These are phyloP conservation scores for Aaosphaeria arxii DNA, from an alignment of 2,329 filamentous ascomycete genomes.

Conservation along the genomic window DNA sequence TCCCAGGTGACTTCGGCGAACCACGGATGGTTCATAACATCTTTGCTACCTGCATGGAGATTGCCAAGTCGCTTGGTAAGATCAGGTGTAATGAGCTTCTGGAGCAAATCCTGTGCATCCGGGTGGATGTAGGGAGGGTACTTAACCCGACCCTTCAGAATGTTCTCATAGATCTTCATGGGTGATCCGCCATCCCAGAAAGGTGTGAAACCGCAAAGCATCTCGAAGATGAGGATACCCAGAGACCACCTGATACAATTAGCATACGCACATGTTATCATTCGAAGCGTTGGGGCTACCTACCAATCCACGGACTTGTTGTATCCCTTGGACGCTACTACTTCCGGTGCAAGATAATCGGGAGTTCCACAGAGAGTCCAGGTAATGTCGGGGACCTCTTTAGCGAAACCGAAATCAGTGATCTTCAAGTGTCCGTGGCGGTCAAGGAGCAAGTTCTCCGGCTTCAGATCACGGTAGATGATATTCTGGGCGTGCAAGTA, in stretches of 20 bases:
- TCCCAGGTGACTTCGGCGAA: constrained; percentile 99
- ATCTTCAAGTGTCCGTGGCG: constrained; percentile 94
- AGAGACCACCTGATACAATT: constrained; percentile 85
- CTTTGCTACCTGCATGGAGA: constrained; percentile 81
- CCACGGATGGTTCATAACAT: constrained; percentile 95
- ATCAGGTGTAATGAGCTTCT: constrained; percentile 90
- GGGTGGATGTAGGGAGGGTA: constrained; percentile 95
- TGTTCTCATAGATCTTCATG: constrained; percentile 99
- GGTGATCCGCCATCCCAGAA: constrained; percentile 98
- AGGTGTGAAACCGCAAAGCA: constrained; percentile 97
- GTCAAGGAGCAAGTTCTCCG: constrained; percentile 88
- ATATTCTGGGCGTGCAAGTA: constrained; percentile 94
- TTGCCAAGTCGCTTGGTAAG: constrained; percentile 94
- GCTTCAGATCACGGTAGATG: constrained; percentile 96
- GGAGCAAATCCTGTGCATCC: constrained; percentile 88
- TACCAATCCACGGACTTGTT: constrained; percentile 99
- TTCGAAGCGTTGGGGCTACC: constrained; percentile 36
- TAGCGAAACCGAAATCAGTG: constrained; percentile 97
- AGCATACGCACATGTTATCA: background rate
- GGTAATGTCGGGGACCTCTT: constrained; percentile 96
- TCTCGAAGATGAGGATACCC: constrained; percentile 97
- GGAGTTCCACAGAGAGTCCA: constrained; percentile 98
- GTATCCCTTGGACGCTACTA: constrained; percentile 98
- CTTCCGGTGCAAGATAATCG: constrained; percentile 95
- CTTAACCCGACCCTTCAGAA: constrained; percentile 91